These are phyloP conservation scores for Cardamine resedifolia DNA, from an alignment of 345 rosid genomes.

Conservation along the genomic window DNA sequence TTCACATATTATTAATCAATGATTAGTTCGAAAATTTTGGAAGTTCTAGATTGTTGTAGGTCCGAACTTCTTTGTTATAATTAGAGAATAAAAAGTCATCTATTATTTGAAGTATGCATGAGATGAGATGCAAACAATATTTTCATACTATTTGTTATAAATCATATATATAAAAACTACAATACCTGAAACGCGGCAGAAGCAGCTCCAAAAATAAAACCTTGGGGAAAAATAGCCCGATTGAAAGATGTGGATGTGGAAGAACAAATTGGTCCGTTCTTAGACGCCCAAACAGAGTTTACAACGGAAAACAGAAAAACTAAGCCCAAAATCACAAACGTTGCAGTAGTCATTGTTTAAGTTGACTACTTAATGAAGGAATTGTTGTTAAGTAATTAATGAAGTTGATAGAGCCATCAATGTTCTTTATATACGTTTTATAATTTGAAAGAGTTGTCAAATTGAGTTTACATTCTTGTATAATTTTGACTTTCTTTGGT, in stretches of 20 bases:
- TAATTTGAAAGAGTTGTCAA: not conserved
- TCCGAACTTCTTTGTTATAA: not conserved
- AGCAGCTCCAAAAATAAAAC: slow-evolving; percentile 34
- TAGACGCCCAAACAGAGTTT: not conserved
- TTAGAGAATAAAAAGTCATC: not conserved
- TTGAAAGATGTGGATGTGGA: slow-evolving; percentile 8
- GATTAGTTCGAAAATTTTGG: not conserved
- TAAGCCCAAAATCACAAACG: not conserved
- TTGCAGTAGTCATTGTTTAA: not conserved
- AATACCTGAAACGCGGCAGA: slow-evolving; percentile 31
- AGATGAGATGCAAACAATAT: not conserved
- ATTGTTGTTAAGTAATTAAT: not conserved
- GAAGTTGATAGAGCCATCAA: not conserved
- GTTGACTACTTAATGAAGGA: not conserved
- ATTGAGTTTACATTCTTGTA: not conserved
- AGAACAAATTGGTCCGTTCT: not conserved
- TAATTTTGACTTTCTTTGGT: not conserved
- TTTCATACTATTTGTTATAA: too few species aligned
- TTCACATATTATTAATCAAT: not conserved
- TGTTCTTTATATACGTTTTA: slow-evolving; percentile 5
- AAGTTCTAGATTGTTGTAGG: not conserved
- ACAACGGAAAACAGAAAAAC: not conserved
- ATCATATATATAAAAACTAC: too few species aligned
- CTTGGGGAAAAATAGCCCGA: slow-evolving; percentile 6
- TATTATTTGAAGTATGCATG: not conserved